Evolutionary conservation across 163 green algal genomes (phyloP), one percentile per base, ranked within the genome.

Genomic region (Picocystis sp.): DNA sequence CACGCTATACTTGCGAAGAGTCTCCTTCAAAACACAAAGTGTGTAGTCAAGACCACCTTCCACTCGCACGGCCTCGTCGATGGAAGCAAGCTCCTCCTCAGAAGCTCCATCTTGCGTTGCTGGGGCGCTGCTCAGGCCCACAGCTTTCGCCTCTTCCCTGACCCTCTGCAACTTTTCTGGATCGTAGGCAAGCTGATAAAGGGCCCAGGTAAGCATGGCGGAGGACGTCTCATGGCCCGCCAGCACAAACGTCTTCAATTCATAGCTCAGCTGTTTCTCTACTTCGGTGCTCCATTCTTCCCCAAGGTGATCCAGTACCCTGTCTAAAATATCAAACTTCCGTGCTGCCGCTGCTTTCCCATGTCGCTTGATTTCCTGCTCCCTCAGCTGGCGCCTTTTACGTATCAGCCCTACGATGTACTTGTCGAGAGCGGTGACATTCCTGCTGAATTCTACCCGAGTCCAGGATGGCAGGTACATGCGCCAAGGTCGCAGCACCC

Each of bases 211-310:
- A 17, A 96, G 78, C 86, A 95, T 94, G 48, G 83, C 81, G 2
- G 86, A 79, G 58, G 65, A 84, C 11, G 87, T 96, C 63, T 96
- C 87, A 62, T 96, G 87, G 2, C 87, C 87, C 10, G 87, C 87
- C 56, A 96, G 69, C 62, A 96, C 60, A 57, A 96, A 94, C 3
- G 87, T 96, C 75, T 95, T 96, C 35, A 94, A 67, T 72, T 96
- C 87, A 56, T 82, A 94, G 69, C 82, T 93, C 61, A 94, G 72
- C 79, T 96, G 87, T 38, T 54, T 63, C 63, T 93, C 79, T 22
- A 83, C 62, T 5, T 59, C 72, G 0, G 58, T 2, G 22, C 55
- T 75, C 78, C 78, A 92, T 22, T 25, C 24, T 53, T 34, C 47
- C 24, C 14, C n/a, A 23, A 15, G 22, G 15, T 42, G 25, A 11